Base-by-base conservation (phyloP, 768 basidiomycete genomes). In the Calocybe cyanea region DNA sequence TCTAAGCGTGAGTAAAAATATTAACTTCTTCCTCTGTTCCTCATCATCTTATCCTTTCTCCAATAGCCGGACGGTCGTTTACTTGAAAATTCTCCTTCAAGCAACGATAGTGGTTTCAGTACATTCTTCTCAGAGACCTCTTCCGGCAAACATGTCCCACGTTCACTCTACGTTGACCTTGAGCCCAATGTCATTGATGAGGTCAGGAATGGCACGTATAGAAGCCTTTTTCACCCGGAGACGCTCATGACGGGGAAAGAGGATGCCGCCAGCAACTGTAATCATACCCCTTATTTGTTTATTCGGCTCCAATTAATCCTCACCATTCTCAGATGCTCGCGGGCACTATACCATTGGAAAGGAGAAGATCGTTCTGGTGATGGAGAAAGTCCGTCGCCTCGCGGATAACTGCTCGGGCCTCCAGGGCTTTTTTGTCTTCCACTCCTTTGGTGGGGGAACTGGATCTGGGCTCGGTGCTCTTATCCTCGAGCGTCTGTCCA, bases 401-500 rank as follows among this genome's bases (percentile, higher is more conserved):
- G 87, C 95, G 45, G 95, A 99, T 67, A 94, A 94, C 76, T 97
- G 95, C 73, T 77, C 80, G 44, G 95, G 95, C 59, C 84, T 98
- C 20, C 95, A 98, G 68, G 95, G 95, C 51, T 99, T 98, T 78
- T 98, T 98, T 65, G 92, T 96, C 57, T 98, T 98, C 85, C 95
- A 97, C 76, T 99, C 95, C 39, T 98, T 99, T 67, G 95, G 95
- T 66, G 95, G 95, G 62, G 95, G 95, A 69, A 98, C 95, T 52
- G 95, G 95, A 52, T 99, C 95, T 48, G 95, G 95, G 54, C 95
- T 99, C 63, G 95, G 95, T 59, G 93, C 95, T 41, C 81, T 98
- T 55, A 80, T 98, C 42, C 83, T 99, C 49, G 95, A 98, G 71
- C 84, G 89, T 55, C 83, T 99, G 42, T 94, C 94, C 14, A 87